Base-by-base conservation (phyloP, 768 basidiomycete genomes). In the Amanita pseudoporphyria region DNA sequence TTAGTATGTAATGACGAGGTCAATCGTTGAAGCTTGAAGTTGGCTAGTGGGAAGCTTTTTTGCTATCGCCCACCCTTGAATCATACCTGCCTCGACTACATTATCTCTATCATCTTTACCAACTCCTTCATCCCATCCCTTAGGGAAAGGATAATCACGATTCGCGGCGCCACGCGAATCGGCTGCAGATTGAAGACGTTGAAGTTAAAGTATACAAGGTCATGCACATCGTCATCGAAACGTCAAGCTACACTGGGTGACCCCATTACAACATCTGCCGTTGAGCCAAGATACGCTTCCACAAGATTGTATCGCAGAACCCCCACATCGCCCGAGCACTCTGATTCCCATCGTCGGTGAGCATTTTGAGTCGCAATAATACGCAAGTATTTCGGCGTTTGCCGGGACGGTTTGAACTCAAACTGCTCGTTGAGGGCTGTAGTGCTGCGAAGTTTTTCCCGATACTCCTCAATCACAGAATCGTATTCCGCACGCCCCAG, bases 381-480 rank as follows among this genome's bases (percentile, higher is more conserved):
- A 37, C 47, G 31, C 14, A 28, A 40, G 31, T 26, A 47, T 42
- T 16, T 44, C 14, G 31, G 40, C 40, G 49, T 30, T 35, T 38
- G 18, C 30, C 30, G 22, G 14, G 37, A 18, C 35, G 18, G n/a
- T 43, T 39, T 14, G 21, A 22, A 10, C 42, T 49, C 37, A 43
- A 43, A 30, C 42, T 30, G 10, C 26, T 43, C 2, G 28, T 28
- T 30, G 42, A 14, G 24, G 42, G 24, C 42, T 38, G 53, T 46
- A 22, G 35, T 36, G 45, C 54, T 53, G 49, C 47, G 9, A 42
- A 57, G 56, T 43, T 53, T 47, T 30, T 36, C 24, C 28, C 51
- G 49, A 47, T 52, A 51, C 40, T 21, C 51, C 12, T 57, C 45
- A 47, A 53, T 44, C 16, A 46, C 19, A 24, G 47, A 41, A 38